Conservation (phyloP, 306 rosid genomes). For the Inga laurina region DNA sequence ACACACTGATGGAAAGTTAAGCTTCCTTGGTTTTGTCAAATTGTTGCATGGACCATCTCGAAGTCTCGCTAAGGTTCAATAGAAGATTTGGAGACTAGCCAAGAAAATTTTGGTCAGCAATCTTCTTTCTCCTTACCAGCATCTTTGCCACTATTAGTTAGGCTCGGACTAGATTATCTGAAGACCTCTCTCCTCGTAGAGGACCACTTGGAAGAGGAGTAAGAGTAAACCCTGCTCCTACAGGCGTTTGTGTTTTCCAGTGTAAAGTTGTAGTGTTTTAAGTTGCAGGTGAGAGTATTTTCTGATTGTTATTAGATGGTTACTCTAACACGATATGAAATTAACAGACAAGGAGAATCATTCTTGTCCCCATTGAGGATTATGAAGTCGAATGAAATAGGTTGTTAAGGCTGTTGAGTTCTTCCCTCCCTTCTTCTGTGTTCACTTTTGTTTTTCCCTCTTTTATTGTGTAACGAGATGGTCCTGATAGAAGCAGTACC, state of each 20-base stretch:
- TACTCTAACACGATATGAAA: slow-evolving; percentile 45
- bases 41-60: slow-evolving; percentile 85
- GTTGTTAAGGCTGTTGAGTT: slow-evolving; percentile 21
- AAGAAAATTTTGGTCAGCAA: slow-evolving; percentile 33
- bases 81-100: slow-evolving; percentile 37
- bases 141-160: slow-evolving; percentile 25
- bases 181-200: neutral
- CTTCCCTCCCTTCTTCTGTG: neutral
- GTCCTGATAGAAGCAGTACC: neutral
- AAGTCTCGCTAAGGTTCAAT: slow-evolving; percentile 57
- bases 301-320: slow-evolving; percentile 40
- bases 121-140: slow-evolving; percentile 12
- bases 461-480: neutral
- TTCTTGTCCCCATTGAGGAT: slow-evolving; percentile 25
- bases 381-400: slow-evolving; percentile 22
- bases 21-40: slow-evolving; percentile 91
- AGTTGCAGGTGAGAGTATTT: slow-evolving; percentile 48
- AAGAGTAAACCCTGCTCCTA: slow-evolving; percentile 38
- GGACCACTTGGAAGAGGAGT: slow-evolving; percentile 20
- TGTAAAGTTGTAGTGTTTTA: slow-evolving; percentile 63
- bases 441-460: slow-evolving; percentile 1
- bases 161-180: slow-evolving; percentile 23
- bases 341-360: slow-evolving; percentile 34
- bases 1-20: slow-evolving; percentile 88
- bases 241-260: slow-evolving; percentile 42